Evolutionary conservation across 108 stramenopile species (phyloP), one percentile per base, ranked within the genome.

Genomic region (Schizochytrium sp.): DNA sequence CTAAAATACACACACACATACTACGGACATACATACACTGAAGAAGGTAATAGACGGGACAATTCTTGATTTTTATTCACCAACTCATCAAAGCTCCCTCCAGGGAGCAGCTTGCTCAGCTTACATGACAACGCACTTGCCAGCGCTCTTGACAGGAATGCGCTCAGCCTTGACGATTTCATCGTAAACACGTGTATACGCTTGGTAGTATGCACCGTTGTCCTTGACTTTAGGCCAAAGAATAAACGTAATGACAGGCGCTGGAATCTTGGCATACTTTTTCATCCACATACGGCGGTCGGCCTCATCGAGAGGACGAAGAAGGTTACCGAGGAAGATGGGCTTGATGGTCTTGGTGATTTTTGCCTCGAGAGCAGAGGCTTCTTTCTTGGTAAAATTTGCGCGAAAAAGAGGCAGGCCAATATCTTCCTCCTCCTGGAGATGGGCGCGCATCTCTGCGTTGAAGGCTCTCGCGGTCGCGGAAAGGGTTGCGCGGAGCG

Each of bases 321-420:
- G 48, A 45, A 83, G 19, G 48, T 53, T 53, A 18, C 76, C 76
- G 28, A 83, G 19, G 76, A 25, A 23, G 25, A 83, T 47, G 4
- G 76, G 45, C 48, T 47, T 47, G 2, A 53, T 47, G 51, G 45
- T 53, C 51, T 83, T 83, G 48, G 48, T 43, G 51, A 83, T 83
- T 6, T 25, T 47, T 6, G 45, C 51, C 4, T 83, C 76, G 51
- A 83, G 44, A 14, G 44, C 16, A 28, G 12, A 6, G 45, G 76
- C 19, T 28, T 83, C 76, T 23, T 83, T 47, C 4, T 83, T 83
- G 51, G 76, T 83, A 34, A 83, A 83, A 5, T 83, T 47, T 0
- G 76, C 76, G n/a, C 76, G 76, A 28, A 83, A 83, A 45, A 83
- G 76, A 21, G 76, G 76, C 16, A 83, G 45, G 51, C 76, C 76